Evolutionary conservation across 495 filamentous ascomycete species (phyloP).

Genomic region (Annulohypoxylon nitens): DNA sequence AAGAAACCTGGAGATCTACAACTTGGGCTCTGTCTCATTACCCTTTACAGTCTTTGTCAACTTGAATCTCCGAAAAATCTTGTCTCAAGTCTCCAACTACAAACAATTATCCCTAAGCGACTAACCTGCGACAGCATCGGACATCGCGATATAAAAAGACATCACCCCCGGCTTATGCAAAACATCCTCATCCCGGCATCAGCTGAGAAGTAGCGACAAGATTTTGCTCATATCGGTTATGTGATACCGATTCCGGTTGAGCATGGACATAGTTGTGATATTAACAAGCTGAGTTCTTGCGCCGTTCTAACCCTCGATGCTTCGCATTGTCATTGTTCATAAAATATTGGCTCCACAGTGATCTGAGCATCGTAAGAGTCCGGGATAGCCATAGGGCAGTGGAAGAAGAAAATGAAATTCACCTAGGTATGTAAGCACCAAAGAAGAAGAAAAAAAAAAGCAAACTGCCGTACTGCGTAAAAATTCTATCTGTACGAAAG

Average conservation of each 20-base stretch:
- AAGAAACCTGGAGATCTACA: constrained; percentile 28
- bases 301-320: constrained; percentile 13
- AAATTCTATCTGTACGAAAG: constrained; percentile 1
- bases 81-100: constrained; percentile 11
- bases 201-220: constrained; percentile 1
- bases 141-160: constrained; percentile 24
- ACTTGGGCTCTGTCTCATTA: constrained; percentile 27
- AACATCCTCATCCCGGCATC: constrained; percentile 13
- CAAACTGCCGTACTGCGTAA: constrained; percentile 7
- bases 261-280: constrained; percentile 8
- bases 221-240: constrained; percentile 16
- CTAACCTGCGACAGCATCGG: constrained; percentile 18
- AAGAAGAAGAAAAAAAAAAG: constrained; percentile 4
- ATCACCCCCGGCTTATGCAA: constrained; percentile 30
- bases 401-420: background rate
- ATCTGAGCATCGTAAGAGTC: constrained; percentile 27
- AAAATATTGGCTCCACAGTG: constrained; percentile 17
- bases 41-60: constrained; percentile 11
- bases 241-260: constrained; percentile 27
- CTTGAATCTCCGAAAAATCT: constrained; percentile 25
- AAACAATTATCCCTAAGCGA: background rate
- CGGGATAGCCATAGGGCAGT: constrained; percentile 18
- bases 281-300: constrained; percentile 5
- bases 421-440: too few relatives aligned
- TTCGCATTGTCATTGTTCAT: constrained; percentile 14